Base-by-base conservation (phyloP, 306 rosid species). In the Gleditsia sinensis region DNA sequence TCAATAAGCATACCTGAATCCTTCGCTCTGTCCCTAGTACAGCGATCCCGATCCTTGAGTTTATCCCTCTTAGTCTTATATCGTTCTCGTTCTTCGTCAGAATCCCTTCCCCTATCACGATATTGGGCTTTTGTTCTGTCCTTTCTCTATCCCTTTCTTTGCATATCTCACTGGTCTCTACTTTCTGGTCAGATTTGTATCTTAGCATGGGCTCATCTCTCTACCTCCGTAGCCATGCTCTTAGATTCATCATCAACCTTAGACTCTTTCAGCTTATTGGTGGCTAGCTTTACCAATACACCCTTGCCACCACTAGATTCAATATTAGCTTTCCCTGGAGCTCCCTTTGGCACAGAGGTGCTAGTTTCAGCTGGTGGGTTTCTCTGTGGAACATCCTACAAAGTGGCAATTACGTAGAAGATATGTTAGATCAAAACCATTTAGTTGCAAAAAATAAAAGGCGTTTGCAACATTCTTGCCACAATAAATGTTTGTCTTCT, bases 101-200 rank as follows among this genome's bases (percentile, higher is more conserved):
- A 92, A 69, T 90, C 97, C 80, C 96, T 87, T 25, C 91, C 92
- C 68, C 92, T 74, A 27, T 93, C 98, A 55, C 93, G 89, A 77
- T 93, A 93, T 51, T 92, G 76, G 23, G 83, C 64, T 88, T 80
- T 93, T 55, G 60, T 68, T 76, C 91, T 86, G 42, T 84, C 89
- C 83, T 80, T 81, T 81, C 89, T 46, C 81, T 69, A 0, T 87
- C 91, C 40, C 86, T 80, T 0, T 88, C 90, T 74, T 81, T 82
- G 21, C 75, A 83, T 69, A 72, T 81, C 50, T 89, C 83, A 82
- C 80, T 73, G 14, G 51, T 45, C 46, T 92, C 92, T 63, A 49
- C 48, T 84, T 81, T 85, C 42, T 82, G 89, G 73, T 89, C 96
- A 19, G 86, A 48, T 75, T 82, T 87, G 46, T 89, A 86, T 79